Conservation (phyloP, 1,284 basidiomycete genomes). For the Afroboletus lepidellus region DNA sequence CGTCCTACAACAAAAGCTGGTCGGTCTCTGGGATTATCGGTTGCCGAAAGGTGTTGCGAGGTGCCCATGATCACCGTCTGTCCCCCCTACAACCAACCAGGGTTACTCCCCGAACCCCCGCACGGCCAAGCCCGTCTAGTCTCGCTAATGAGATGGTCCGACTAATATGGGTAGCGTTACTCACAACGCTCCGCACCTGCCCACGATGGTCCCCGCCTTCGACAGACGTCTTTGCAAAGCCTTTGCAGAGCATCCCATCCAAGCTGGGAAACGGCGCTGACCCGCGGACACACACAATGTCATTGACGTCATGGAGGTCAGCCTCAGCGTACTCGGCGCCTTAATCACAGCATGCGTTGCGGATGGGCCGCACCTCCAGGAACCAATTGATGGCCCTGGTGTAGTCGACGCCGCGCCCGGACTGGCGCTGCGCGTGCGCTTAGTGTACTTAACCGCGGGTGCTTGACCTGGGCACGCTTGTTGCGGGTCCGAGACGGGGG, state of each 20-base stretch:
- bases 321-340: conserved; percentile 61
- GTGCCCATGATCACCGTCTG: too few relatives aligned
- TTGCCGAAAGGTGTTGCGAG: too few relatives aligned
- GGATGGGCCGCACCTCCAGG: conserved; percentile 77
- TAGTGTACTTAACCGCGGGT: conserved; percentile 92
- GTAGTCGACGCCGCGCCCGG: conserved; percentile 88
- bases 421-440: conserved; percentile 88
- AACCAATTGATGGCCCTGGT: conserved; percentile 91
- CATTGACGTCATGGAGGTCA: conserved; percentile 83
- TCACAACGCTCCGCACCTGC: too few relatives aligned
- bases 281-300: conserved; percentile 90
- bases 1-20: too few relatives aligned
- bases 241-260: conserved; percentile 67
- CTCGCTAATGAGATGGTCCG: too few relatives aligned
- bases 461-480: conserved; percentile 89
- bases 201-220: conserved; percentile 63
- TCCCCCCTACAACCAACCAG: too few relatives aligned
- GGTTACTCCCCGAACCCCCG: too few relatives aligned
- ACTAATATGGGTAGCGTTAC: too few relatives aligned
- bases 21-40: too few relatives aligned
- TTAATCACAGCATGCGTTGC: conserved; percentile 67
- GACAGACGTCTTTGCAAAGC: conserved; percentile 68
- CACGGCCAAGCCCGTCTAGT: too few relatives aligned
- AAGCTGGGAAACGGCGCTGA: conserved; percentile 86
- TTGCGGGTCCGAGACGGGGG: conserved; percentile 59